Conservation (phyloP, 2,329 filamentous ascomycete species). For the Curvularia sp. region DNA sequence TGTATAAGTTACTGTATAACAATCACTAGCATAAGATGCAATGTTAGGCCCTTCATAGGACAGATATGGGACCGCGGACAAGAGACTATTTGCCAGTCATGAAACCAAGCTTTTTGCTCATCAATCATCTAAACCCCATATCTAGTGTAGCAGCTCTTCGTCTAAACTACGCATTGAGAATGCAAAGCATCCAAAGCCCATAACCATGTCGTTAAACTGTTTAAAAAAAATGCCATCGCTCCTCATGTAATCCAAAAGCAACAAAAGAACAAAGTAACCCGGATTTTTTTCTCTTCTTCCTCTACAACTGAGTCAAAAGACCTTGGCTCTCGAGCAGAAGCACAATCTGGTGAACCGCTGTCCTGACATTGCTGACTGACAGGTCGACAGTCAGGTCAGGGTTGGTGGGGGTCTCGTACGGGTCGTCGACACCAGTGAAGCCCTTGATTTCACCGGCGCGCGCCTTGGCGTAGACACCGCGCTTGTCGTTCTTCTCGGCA, state of each 20-base stretch:
- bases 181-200: not conserved
- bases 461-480: conserved; percentile 85
- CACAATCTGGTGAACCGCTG: conserved; percentile 95
- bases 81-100: not conserved
- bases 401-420: conserved; percentile 85
- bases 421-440: conserved; percentile 97
- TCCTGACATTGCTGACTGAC: conserved; percentile 86
- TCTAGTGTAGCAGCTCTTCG: conserved; percentile 7
- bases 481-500: conserved; percentile 93
- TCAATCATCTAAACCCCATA: conserved; percentile 6
- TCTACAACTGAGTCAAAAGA: conserved; percentile 69
- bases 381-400: conserved; percentile 84
- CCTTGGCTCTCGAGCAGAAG: conserved; percentile 89
- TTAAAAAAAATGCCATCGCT: not conserved
- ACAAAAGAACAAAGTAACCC: not conserved
- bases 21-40: not conserved
- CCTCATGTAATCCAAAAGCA: not conserved
- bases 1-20: conserved; percentile 26
- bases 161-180: conserved; percentile 3
- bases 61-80: not conserved
- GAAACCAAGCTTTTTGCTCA: not conserved
- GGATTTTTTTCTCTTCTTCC: too few relatives aligned
- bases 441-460: conserved; percentile 92
- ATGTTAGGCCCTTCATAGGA: too few relatives aligned
- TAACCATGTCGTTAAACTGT: not conserved